These are phyloP conservation scores for Phylloporus sp. DNA, from an alignment of 768 basidiomycete species.

Conservation along the genomic window DNA sequence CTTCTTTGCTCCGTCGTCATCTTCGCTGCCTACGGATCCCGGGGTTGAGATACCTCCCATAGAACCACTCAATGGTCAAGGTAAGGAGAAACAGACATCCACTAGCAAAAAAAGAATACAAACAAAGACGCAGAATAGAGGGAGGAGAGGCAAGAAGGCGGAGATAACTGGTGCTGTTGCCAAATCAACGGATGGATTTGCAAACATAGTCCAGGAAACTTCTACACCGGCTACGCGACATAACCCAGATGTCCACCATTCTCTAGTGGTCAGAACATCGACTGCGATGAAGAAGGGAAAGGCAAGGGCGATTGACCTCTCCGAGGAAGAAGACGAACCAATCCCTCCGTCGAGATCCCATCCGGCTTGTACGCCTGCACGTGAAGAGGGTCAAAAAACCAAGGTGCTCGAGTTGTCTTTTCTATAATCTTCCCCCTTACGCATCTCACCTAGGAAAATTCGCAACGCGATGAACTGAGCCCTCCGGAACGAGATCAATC, in stretches of 20 bases:
- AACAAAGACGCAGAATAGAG: slow-evolving; percentile 16
- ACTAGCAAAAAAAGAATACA: slow-evolving; percentile 23
- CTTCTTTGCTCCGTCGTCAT: slow-evolving; percentile 47
- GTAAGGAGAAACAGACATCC: slow-evolving; percentile 10
- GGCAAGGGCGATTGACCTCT: slow-evolving; percentile 21
- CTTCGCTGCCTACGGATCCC: slow-evolving; percentile 26
- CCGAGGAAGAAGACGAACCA: slow-evolving; percentile 25
- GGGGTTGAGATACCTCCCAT: slow-evolving; percentile 26
- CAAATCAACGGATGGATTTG: slow-evolving; percentile 5
- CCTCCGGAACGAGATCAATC: slow-evolving; percentile 1
- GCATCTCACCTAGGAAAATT: slow-evolving; percentile 11
- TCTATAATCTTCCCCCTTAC: background rate
- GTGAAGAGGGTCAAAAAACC: slow-evolving; percentile 7
- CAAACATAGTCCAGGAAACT: slow-evolving; percentile 1
- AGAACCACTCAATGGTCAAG: background rate
- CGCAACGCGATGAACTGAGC: slow-evolving; percentile 1
- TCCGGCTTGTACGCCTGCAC: background rate
- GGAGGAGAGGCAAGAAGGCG: slow-evolving; percentile 29
- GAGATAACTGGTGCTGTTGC: slow-evolving; percentile 9
- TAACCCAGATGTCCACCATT: slow-evolving; percentile 1
- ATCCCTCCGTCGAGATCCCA: background rate
- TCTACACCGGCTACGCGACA: background rate
- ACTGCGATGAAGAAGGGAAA: slow-evolving; percentile 30
- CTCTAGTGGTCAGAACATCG: background rate
- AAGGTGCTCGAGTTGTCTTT: slow-evolving; percentile 9